Evolutionary conservation across 768 basidiomycete species (phyloP).

Genomic region (Calocybe gangraenosa): DNA sequence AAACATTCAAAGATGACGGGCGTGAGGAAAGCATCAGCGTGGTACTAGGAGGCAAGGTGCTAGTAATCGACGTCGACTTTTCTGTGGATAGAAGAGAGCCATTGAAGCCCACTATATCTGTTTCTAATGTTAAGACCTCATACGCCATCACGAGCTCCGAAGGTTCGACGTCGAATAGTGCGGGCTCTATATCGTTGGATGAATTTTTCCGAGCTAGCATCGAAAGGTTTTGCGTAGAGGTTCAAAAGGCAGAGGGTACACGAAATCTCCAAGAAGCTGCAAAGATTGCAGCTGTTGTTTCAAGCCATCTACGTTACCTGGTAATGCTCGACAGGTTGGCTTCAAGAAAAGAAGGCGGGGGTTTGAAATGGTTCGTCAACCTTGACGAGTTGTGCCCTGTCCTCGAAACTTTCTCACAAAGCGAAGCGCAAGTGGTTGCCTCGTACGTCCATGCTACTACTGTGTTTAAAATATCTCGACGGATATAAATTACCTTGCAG

Average conservation of each 20-base stretch:
- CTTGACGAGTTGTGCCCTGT: slow-evolving; percentile 49
- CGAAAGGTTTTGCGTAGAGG: slow-evolving; percentile 54
- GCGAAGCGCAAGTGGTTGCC: slow-evolving; percentile 50
- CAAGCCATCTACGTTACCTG: slow-evolving; percentile 60
- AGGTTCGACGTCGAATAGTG: slow-evolving; percentile 34
- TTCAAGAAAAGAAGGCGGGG: slow-evolving; percentile 51
- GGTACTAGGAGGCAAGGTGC: slow-evolving; percentile 73
- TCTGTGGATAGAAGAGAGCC: slow-evolving; percentile 36
- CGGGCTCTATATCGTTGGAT: slow-evolving; percentile 56
- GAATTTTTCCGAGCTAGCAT: slow-evolving; percentile 56
- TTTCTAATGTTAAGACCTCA: slow-evolving; percentile 65
- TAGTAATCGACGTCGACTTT: slow-evolving; percentile 76
- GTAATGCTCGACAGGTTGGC: slow-evolving; percentile 72
- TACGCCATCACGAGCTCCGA: slow-evolving; percentile 55
- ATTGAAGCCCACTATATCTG: slow-evolving; percentile 32
- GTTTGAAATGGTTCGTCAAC: slow-evolving; percentile 74
- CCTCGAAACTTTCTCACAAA: slow-evolving; percentile 45
- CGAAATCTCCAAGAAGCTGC: slow-evolving; percentile 54
- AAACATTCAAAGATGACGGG: slow-evolving; percentile 63
- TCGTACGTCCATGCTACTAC: slow-evolving; percentile 34
- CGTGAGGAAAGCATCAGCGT: slow-evolving; percentile 49
- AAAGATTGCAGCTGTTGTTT: slow-evolving; percentile 40
- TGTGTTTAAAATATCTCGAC: background rate
- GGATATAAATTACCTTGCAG: slow-evolving; percentile 22
- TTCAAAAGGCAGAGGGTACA: slow-evolving; percentile 47